Conservation (phyloP, 1,284 basidiomycete species). For the Porodaedalea pini region DNA sequence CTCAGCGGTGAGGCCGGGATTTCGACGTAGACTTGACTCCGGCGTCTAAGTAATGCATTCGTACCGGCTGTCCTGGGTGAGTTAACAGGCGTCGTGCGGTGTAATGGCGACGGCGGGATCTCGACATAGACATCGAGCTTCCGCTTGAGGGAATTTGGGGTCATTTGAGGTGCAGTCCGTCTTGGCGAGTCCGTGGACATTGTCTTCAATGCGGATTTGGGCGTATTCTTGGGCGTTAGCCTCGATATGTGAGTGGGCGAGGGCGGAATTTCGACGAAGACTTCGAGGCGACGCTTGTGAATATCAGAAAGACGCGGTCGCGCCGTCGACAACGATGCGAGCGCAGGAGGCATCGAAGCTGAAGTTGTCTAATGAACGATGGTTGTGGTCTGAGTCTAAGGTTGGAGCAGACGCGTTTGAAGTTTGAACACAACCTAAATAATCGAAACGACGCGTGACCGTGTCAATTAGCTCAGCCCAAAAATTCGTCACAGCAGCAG, state of each 20-base stretch:
- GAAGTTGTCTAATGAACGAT: background rate
- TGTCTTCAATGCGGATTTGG: background rate
- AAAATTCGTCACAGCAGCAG: constrained; percentile 4
- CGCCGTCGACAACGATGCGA: background rate
- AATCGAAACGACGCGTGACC: constrained; percentile 9
- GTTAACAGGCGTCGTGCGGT: constrained; percentile 27
- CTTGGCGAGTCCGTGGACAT: background rate
- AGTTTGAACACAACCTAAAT: background rate
- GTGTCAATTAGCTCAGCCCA: background rate
- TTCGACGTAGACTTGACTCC: constrained; percentile 45
- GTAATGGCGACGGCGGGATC: constrained; percentile 47
- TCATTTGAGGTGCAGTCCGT: background rate
- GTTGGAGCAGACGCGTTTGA: background rate
- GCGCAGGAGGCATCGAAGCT: background rate
- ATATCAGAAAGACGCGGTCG: constrained; percentile 27
- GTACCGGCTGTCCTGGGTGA: background rate
- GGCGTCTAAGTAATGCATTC: constrained; percentile 30
- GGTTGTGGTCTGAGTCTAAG: constrained; percentile 14
- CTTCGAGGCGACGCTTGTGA: constrained; percentile 32
- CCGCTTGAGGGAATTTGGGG: constrained; percentile 35
- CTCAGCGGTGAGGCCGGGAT: constrained; percentile 7
- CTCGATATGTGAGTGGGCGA: constrained; percentile 32
- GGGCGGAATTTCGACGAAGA: constrained; percentile 57
- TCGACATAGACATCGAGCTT: constrained; percentile 46
- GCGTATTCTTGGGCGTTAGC: background rate